These are phyloP conservation scores for Catharanthus roseus DNA, from an alignment of 257 asterid genomes.

Conservation along the genomic window DNA sequence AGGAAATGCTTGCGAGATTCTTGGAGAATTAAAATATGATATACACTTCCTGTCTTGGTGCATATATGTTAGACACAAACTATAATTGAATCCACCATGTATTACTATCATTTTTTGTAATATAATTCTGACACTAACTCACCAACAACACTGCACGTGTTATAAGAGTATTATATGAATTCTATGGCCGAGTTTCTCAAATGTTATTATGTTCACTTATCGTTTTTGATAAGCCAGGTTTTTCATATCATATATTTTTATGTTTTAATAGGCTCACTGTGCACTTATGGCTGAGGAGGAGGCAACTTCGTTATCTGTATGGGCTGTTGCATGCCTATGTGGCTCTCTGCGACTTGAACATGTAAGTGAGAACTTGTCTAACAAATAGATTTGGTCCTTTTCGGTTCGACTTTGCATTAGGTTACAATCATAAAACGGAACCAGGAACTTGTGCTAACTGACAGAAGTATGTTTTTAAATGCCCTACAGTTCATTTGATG, in stretches of 20 bases:
- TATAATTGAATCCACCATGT: not conserved
- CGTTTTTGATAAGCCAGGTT: not conserved
- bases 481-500: not conserved
- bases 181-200: not conserved
- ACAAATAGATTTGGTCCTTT: not conserved
- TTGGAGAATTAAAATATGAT: not conserved
- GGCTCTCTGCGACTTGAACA: constrained; percentile 94
- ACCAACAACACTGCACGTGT: too few relatives aligned
- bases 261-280: constrained; percentile 52
- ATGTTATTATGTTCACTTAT: not conserved
- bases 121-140: too few relatives aligned
- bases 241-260: not conserved
- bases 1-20: not conserved
- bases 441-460: not conserved
- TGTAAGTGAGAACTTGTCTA: constrained; percentile 35
- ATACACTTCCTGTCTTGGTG: not conserved
- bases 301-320: constrained; percentile 86
- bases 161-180: not conserved
- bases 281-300: constrained; percentile 97
- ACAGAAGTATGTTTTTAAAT: not conserved
- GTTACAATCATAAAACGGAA: not conserved
- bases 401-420: not conserved
- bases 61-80: not conserved
- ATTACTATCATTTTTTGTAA: too few relatives aligned
- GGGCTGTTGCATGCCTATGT: constrained; percentile 97